Base-by-base conservation (phyloP, 1,139 yeast species). In the Kurtzmaniella quercitrusa region DNA sequence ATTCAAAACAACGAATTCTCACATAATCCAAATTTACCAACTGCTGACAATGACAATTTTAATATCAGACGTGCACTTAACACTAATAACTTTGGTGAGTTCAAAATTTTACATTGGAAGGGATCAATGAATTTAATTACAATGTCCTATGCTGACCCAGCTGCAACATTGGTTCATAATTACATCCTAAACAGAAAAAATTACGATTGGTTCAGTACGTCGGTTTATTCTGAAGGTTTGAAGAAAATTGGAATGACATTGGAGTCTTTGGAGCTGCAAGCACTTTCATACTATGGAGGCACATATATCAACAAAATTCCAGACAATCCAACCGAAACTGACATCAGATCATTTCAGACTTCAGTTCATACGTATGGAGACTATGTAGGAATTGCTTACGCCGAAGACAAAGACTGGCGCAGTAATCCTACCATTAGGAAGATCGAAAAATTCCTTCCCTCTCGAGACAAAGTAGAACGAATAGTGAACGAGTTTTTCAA, bases 401-500 rank as follows among this genome's bases (percentile, higher is more conserved):
- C 14, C 12, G 15, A 28, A 28, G 15, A 28, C 14, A 28, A 28
- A 6, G n/a, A 11, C 15, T 28, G 15, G 15, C 6, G 15, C 6
- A 11, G 5, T n/a, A 5, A 8, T n/a, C 14, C 15, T 9, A 9
- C 15, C 15, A 28, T 28, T 11, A 28, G 15, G 14, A 9, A 28
- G 15, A 28, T 28, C 15, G 33, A 28, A 28, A n/a, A 8, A 5
- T 28, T 28, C 15, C 33, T 28, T 11, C 33, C 33, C 5, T n/a
- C 33, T 28, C 15, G 15, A 11, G 15, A 28, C 6, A n/a, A 11
- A 6, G 12, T 28, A 7, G 15, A 28, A 7, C 33, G 14, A 7
- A n/a, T 60, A 18, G 46, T 62, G 7, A 52, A 53, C 38, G 52
- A 67, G 34, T 79, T 71, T 47, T 76, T 78, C 56, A 56, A 56